phyloP scores from a whole-genome alignment of 2,329 filamentous ascomycete species.

The Aspergillus piperis region DNA sequence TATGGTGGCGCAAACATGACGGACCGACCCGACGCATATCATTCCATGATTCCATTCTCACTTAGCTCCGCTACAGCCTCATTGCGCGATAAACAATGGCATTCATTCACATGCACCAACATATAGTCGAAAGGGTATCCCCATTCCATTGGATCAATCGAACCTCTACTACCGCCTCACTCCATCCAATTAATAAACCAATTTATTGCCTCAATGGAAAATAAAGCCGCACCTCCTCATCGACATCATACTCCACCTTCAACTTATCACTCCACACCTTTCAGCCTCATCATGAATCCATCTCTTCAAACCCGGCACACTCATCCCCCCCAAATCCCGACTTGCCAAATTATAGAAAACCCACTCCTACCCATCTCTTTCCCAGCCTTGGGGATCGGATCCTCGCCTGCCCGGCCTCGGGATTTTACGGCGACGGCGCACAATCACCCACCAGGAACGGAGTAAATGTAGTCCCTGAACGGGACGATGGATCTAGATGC shows the following conservation, averaged over 20 bases:
- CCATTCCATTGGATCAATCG: not conserved
- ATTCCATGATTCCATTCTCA: not conserved
- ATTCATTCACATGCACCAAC: not conserved
- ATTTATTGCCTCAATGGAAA: constrained; percentile 50
- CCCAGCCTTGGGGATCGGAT: no score
- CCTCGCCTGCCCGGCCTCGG: no score
- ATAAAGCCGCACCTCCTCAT: constrained; percentile 51
- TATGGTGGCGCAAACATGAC: not conserved
- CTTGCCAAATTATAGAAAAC: no score
- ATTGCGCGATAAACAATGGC: not conserved
- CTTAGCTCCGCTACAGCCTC: not conserved
- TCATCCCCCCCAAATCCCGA: constrained; percentile 21
- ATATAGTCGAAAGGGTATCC: not conserved
- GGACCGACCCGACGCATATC: constrained; percentile 3
- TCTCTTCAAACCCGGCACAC: constrained; percentile 56
- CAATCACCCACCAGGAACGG: no score
- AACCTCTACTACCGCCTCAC: not conserved
- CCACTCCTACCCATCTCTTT: no score
- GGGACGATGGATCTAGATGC: no score
- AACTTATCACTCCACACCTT: constrained; percentile 49
- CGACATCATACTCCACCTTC: constrained; percentile 28
- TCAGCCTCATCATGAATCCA: constrained; percentile 49
- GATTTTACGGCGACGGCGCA: no score
- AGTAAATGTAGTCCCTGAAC: no score
- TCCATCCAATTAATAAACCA: no score